phyloP scores from a whole-genome alignment of 768 basidiomycete species.

The Royoungia palumana region DNA sequence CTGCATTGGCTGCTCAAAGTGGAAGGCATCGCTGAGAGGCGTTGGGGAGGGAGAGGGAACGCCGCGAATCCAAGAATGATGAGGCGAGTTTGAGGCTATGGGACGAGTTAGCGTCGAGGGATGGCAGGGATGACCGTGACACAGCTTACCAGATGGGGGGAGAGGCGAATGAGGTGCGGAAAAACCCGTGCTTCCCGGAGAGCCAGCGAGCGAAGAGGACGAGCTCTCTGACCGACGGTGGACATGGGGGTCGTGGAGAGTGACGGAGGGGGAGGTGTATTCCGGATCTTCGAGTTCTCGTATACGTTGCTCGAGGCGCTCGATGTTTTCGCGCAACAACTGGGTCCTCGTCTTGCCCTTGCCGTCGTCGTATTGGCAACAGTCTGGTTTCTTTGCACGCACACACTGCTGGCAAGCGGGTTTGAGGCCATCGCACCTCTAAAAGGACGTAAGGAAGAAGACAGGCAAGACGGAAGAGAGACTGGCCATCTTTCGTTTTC shows the following conservation, averaged over 20 bases:
- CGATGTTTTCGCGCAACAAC: conserved; percentile 72
- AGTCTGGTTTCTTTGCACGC: conserved; percentile 72
- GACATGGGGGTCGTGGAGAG: conserved; percentile 65
- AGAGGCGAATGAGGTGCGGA: conserved; percentile 59
- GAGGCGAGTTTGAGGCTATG: conserved; percentile 48
- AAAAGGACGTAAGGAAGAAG: conserved; percentile 13
- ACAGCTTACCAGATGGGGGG: conserved; percentile 47
- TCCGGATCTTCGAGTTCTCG: conserved; percentile 75
- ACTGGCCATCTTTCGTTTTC: conserved; percentile 69
- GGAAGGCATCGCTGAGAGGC: conserved; percentile 50
- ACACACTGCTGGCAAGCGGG: conserved; percentile 77
- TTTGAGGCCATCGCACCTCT: conserved; percentile 78
- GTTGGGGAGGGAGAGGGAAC: conserved; percentile 52
- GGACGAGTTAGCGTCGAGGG: conserved; percentile 5
- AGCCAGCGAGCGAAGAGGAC: conserved; percentile 48
- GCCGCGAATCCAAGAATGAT: conserved; percentile 48
- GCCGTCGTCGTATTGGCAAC: conserved; percentile 81
- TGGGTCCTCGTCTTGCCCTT: conserved; percentile 82
- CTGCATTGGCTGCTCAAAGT: conserved; percentile 36
- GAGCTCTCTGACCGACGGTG: conserved; percentile 44
- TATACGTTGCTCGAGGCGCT: conserved; percentile 66
- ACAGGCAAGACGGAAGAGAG: not conserved
- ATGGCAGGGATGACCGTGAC: not conserved
- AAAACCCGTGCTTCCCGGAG: conserved; percentile 49
- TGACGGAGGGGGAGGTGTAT: conserved; percentile 63